These are phyloP conservation scores for Leishmania aethiopica DNA, from an alignment of 208 protist genomes.

Conservation along the genomic window DNA sequence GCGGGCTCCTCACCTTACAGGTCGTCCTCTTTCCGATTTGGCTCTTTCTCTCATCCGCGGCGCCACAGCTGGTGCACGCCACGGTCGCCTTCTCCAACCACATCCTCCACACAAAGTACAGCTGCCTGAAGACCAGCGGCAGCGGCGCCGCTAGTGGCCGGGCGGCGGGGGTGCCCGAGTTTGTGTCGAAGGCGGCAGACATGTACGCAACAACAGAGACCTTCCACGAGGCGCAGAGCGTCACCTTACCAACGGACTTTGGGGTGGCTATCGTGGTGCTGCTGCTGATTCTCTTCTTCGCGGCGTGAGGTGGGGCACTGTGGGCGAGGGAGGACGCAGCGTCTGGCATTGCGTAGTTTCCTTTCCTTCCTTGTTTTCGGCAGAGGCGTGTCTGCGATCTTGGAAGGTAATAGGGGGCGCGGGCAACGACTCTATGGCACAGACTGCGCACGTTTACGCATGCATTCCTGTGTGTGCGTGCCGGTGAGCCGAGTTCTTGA, in stretches of 20 bases:
- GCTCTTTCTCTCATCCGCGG: conserved; percentile 53
- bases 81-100: conserved; percentile 65
- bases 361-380: background rate
- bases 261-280: conserved; percentile 55
- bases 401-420: background rate
- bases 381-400: background rate
- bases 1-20: conserved; percentile 49
- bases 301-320: conserved; percentile 12
- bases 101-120: conserved; percentile 78
- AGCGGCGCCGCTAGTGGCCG: conserved; percentile 1
- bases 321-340: background rate
- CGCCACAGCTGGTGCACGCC: conserved; percentile 79
- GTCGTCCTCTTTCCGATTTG: conserved; percentile 70
- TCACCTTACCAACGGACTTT: conserved; percentile 65
- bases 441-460: background rate
- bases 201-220: conserved; percentile 40
- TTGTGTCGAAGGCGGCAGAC: conserved; percentile 44
- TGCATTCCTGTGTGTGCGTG: background rate
- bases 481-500: background rate
- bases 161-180: conserved; percentile 37
- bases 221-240: conserved; percentile 61
- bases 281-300: conserved; percentile 56
- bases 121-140: conserved; percentile 43
- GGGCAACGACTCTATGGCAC: background rate
- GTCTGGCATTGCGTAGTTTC: background rate